Evolutionary conservation across 2,329 filamentous ascomycete species (phyloP), one percentile per base, ranked within the genome.

Genomic region (Aspergillus sergii): DNA sequence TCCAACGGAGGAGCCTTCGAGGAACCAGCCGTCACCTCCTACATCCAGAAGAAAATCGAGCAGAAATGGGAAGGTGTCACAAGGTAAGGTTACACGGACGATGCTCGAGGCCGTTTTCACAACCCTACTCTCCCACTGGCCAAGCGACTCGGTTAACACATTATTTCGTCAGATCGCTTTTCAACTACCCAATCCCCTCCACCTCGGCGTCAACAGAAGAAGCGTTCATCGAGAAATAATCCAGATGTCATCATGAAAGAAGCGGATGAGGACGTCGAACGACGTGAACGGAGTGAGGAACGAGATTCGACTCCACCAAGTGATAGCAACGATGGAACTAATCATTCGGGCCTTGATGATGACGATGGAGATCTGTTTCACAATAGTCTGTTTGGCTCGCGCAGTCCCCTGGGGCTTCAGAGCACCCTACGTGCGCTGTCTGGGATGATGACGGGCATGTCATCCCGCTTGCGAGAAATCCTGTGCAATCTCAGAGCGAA

Each of bases 381-480:
- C 60, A 82, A 81, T 61, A 82, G 83, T 63, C 83, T 88, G 16
- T 92, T 97, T 66, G 89, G 91, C 41, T 71, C 75, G 11, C 88
- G 90, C 48, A 85, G 86, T 54, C 84, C 88, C 19, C 84, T 88
- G 59, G 88, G 88, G 21, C 81, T 98, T 32, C 92, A 92, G 8
- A 91, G 84, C 73, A 96, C 93, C 16, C 84, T 99, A 21, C 86
- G 94, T 74, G 93, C 94, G 21, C 81, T 99, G 68, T 96, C 89
- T 59, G 94, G 94, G 66, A 96, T 97, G 86, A 94, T 97, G 86
- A 91, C 92, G 2, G 91, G 94, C 45, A 89, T 94, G 63, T 90
- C 92, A 26, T 85, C 88, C 45, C 89, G 93, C 67, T 83, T 99
- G 57, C 88, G 94, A 61, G 91, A 93, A 63, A 90, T 94, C 58